These are phyloP conservation scores for Metschnikowia cubensis DNA, from an alignment of 805 yeast species.

Conservation along the genomic window DNA sequence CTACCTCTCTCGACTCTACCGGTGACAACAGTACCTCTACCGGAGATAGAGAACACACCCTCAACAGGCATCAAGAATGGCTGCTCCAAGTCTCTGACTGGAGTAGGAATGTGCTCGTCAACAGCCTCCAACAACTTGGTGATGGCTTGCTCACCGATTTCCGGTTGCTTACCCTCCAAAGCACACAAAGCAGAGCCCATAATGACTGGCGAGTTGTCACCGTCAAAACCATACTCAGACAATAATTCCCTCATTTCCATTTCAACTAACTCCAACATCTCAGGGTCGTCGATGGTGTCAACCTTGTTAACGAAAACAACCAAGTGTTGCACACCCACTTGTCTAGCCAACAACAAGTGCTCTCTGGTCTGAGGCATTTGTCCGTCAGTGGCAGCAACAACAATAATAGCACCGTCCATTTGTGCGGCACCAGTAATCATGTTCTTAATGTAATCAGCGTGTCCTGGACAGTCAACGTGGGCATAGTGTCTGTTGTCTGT, in stretches of 20 bases:
- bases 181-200: conserved; percentile 99
- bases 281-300: conserved; percentile 96
- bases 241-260: conserved; percentile 99
- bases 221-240: conserved; percentile 90
- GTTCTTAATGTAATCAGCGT: conserved; percentile 97
- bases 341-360: conserved; percentile 96
- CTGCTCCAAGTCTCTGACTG: conserved; percentile 91
- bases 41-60: conserved; percentile 96
- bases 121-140: conserved; percentile 83
- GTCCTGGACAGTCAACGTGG: conserved; percentile 98
- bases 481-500: conserved; percentile 94
- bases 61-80: conserved; percentile 97
- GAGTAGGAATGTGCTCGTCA: conserved; percentile 94
- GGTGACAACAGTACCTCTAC: conserved; percentile 99
- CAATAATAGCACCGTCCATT: conserved; percentile 99
- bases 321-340: conserved; percentile 96
- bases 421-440: conserved; percentile 99
- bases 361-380: conserved; percentile 99
- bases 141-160: conserved; percentile 86
- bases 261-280: conserved; percentile 98
- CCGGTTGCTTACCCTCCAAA: conserved; percentile 80
- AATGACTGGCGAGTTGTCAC: conserved; percentile 95
- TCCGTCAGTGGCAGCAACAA: conserved; percentile 98
- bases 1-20: conserved; percentile 99
- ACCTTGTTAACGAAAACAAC: conserved; percentile 98